These are phyloP conservation scores for Neonectria ditissima DNA, from an alignment of 2,329 filamentous ascomycete species.

Conservation along the genomic window DNA sequence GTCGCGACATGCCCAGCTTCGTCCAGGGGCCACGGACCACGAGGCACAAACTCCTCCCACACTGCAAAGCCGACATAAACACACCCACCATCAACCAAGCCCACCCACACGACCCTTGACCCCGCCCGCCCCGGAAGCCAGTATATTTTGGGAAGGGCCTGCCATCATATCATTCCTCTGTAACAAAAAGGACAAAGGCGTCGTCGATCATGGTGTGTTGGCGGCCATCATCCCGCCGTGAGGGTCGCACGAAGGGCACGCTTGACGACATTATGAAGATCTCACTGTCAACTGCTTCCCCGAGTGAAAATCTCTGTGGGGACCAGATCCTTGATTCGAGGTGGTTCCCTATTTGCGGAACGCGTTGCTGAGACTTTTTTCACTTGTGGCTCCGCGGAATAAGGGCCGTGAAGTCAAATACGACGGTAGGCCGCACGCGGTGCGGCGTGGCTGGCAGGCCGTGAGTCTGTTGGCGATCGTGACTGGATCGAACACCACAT, in stretches of 20 bases:
- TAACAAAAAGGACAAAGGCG: neutral
- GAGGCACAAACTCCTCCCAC: neutral
- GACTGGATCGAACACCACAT: conserved; percentile 11
- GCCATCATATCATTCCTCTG: neutral
- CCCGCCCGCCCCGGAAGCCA: conserved; percentile 22
- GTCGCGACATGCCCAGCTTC: conserved; percentile 12
- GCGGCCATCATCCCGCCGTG: neutral
- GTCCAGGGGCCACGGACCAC: conserved; percentile 17
- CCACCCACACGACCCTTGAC: conserved; percentile 7
- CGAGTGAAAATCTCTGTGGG: neutral
- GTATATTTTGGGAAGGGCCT: conserved; percentile 4
- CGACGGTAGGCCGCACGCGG: neutral
- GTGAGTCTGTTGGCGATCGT: neutral
- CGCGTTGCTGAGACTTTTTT: neutral
- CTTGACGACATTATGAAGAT: conserved; percentile 14
- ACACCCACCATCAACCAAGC: neutral
- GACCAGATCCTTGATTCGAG: conserved; percentile 12
- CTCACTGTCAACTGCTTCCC: conserved; percentile 4
- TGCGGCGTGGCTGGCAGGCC: neutral
- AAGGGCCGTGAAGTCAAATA: conserved; percentile 3
- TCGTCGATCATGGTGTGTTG: neutral
- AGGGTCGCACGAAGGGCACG: neutral
- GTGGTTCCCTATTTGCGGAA: neutral
- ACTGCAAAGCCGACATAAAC: neutral
- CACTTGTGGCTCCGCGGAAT: neutral